Evolutionary conservation across 108 stramenopile species (phyloP), one percentile per base, ranked within the genome.

Genomic region (Stephanodiscus triporus): DNA sequence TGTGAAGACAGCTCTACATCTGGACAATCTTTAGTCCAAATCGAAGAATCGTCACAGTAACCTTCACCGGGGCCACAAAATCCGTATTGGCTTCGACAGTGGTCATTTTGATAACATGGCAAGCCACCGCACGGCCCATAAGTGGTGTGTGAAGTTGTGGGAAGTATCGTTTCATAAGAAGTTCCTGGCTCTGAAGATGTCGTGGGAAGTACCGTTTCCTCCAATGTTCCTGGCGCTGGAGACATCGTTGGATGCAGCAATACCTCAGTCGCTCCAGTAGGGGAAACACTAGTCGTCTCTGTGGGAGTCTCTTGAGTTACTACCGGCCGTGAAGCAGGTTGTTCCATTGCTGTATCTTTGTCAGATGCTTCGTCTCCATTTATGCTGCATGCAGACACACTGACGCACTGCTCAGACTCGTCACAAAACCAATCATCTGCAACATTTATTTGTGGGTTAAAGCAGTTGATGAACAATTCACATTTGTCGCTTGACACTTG

Each of bases 21-120:
- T 19, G 68, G 67, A 73, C 80, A 81, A 59, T 81, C 80, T n/a
- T 63, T 58, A 4, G 69, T 71, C 80, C 80, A 81, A 57, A 64
- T 75, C 19, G 73, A 63, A 24, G 34, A 58, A 9, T 71, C 73
- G 37, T 81, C 68, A 40, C 80, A 81, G 67, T 75, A 81, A n/a
- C 68, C 70, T 42, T 63, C 48, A 30, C 73, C 69, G 11, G 80
- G 80, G 36, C 80, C 80, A 45, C 80, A 81, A 54, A 81, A 81
- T 20, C 73, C 80, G 57, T 74, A 81, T 20, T 66, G 56, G 55
- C 73, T 75, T 17, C 79, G 62, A 43, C 72, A 74, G 22, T 80
- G 79, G 36, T 57, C 66, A 53, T 29, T 32, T 67, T 66, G 16
- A 59, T 51, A 24, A 30, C 74, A 75, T 6, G 34, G 11, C 8